phyloP scores from a whole-genome alignment of 2,329 filamentous ascomycete genomes.

The Fusarium acutatum region DNA sequence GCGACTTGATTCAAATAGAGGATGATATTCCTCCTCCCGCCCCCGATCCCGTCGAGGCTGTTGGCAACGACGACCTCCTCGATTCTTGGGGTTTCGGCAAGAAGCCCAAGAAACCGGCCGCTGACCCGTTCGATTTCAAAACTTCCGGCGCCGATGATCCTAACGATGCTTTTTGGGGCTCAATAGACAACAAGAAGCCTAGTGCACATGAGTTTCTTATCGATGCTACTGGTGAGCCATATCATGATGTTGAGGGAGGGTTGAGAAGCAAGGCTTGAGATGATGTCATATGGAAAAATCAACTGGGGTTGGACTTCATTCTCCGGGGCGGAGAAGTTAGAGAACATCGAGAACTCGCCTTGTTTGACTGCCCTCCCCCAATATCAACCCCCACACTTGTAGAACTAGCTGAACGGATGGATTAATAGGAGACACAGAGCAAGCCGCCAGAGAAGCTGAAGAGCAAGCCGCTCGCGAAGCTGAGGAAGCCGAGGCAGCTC shows the following conservation, averaged over 20 bases:
- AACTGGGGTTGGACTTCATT: slow-evolving; percentile 55
- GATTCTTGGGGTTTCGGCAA: slow-evolving; percentile 65
- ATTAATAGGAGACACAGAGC: slow-evolving; percentile 46
- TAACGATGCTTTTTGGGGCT: slow-evolving; percentile 52
- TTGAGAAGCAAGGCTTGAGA: slow-evolving; percentile 54
- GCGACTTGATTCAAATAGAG: slow-evolving; percentile 50
- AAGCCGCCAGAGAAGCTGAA: slow-evolving; percentile 33
- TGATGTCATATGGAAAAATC: slow-evolving; percentile 55
- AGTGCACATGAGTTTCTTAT: slow-evolving; percentile 55
- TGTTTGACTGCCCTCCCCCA: slow-evolving; percentile 56
- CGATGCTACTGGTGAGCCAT: slow-evolving; percentile 55
- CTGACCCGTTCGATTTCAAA: slow-evolving; percentile 46
- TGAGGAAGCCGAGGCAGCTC: slow-evolving; percentile 34
- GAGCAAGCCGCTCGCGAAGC: slow-evolving; percentile 38
- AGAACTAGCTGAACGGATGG: slow-evolving; percentile 53
- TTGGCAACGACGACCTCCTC: slow-evolving; percentile 61
- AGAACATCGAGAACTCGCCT: slow-evolving; percentile 47
- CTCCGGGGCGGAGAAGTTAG: slow-evolving; percentile 56
- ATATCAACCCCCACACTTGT: slow-evolving; percentile 58
- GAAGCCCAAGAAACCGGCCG: slow-evolving; percentile 52
- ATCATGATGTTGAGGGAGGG: slow-evolving; percentile 56
- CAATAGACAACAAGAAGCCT: slow-evolving; percentile 53
- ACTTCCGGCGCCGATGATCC: slow-evolving; percentile 56
- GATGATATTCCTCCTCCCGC: slow-evolving; percentile 43
- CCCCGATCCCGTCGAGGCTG: slow-evolving; percentile 44